These are phyloP conservation scores for Psidium guajava DNA, from an alignment of 345 rosid genomes.

Conservation along the genomic window DNA sequence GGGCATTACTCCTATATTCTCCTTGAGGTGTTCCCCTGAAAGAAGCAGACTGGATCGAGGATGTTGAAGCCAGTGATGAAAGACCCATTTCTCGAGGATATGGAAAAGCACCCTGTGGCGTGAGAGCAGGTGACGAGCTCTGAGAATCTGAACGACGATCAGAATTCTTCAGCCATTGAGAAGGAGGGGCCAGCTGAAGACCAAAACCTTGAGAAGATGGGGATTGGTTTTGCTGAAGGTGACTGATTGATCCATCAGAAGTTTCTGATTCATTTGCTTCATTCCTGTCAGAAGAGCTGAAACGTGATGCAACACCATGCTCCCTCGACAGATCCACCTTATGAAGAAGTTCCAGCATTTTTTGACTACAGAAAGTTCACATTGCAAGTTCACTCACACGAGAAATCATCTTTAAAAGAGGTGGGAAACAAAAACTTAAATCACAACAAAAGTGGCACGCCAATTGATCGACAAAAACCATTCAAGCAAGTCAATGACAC, in stretches of 20 bases:
- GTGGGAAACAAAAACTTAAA: not conserved
- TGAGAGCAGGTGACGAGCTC: slow-evolving; percentile 20
- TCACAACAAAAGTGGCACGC: not conserved
- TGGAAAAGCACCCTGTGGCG: slow-evolving; percentile 17
- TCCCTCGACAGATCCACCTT: slow-evolving; percentile 70
- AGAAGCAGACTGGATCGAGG: slow-evolving; percentile 32
- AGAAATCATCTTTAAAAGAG: not conserved
- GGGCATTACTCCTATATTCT: slow-evolving; percentile 16
- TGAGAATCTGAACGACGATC: slow-evolving; percentile 26
- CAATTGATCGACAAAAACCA: not conserved
- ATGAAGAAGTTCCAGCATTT: slow-evolving; percentile 87
- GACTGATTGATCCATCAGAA: slow-evolving; percentile 49
- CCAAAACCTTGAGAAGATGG: slow-evolving; percentile 69
- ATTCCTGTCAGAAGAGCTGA: slow-evolving; percentile 32
- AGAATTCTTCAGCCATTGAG: slow-evolving; percentile 38
- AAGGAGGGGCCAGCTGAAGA: slow-evolving; percentile 73
- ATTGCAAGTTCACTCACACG: not conserved
- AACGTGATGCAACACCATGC: slow-evolving; percentile 23
- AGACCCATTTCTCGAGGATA: slow-evolving; percentile 30
- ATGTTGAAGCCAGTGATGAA: slow-evolving; percentile 28
- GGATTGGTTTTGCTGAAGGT: slow-evolving; percentile 37
- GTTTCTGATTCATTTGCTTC: slow-evolving; percentile 32
- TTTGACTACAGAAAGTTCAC: slow-evolving; percentile 39
- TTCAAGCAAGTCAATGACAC: not conserved
- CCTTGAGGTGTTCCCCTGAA: slow-evolving; percentile 27